Base-by-base conservation (phyloP, 2,329 filamentous ascomycete genomes). In the Botrytis byssoidea region DNA sequence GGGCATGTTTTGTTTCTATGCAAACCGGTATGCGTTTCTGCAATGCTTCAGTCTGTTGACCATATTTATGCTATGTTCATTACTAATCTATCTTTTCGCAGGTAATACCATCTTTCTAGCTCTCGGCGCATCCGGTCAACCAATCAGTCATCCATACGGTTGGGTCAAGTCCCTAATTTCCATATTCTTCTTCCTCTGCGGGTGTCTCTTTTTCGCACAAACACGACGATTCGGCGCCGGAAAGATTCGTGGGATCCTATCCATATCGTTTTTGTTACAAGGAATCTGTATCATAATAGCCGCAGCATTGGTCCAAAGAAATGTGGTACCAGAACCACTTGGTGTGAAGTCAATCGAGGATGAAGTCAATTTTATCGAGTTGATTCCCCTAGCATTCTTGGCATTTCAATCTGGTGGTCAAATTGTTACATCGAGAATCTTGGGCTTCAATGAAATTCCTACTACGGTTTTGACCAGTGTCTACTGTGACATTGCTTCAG, bases 401-500 rank as follows among this genome's bases (percentile, higher is more conserved):
- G 86, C 87, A 4, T 93, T 95, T 78, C 93, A 95, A 83, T 91
- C 89, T 76, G 91, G 91, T 72, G 93, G 92, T 0, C 93, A 95
- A 81, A 92, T 92, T 1, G 90, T 94, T n/a, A 88, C 89, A 0
- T 93, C 91, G 78, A 84, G 92, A 5, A 89, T 91, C 0, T 82
- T 95, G 74, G 87, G 90, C 78, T 91, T 90, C 79, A 90, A 89
- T 74, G 89, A 90, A 3, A 83, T 95, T 32, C 94, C 92, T 0
- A 94, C 91, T 75, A 92, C 94, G 25, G 93, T 95, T 4, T 82
- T 96, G 74, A 95, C 93, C 1, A 94, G 91, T 80, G 90, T 93
- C 75, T 95, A 95, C 83, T 94, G 92, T 80, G 93, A 95, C 80
- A 80, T 95, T 32, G 93, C 93, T 77, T 92, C 90, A 1, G 92